Percentiles rank a stretch among this genome's conserved stretches.
Evolutionary conservation across 257 asterid genomes (phyloP).

Genomic region (Rehmannia glutinosa): DNA sequence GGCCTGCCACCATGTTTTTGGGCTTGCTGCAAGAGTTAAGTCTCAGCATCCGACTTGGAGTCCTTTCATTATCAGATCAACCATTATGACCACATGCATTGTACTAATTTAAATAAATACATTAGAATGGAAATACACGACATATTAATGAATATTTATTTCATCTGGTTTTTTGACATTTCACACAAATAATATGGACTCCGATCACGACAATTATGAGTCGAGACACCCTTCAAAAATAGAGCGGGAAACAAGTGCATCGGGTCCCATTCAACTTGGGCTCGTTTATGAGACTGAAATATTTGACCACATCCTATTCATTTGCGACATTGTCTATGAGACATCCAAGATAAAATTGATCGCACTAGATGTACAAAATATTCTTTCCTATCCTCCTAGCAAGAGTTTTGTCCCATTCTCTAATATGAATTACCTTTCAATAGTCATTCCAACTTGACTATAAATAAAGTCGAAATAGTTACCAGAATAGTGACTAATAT

Average conservation of each 20-base stretch:
- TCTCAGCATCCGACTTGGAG: slow-evolving; percentile 44
- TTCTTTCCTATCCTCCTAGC: slow-evolving; percentile 40
- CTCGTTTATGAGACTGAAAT: slow-evolving; percentile 48
- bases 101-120: background rate
- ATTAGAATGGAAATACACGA: background rate
- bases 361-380: slow-evolving; percentile 26
- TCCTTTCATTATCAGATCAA: slow-evolving; percentile 46
- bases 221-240: slow-evolving; percentile 31
- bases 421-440: slow-evolving; percentile 53
- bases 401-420: slow-evolving; percentile 30
- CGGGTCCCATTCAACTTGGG: slow-evolving; percentile 47
- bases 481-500: too few relatives aligned
- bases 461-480: background rate
- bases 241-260: slow-evolving; percentile 44
- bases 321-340: slow-evolving; percentile 43
- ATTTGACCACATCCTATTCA: slow-evolving; percentile 34
- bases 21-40: slow-evolving; percentile 44
- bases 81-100: slow-evolving; percentile 54
- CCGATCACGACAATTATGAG: slow-evolving; percentile 35
- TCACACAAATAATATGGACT: slow-evolving; percentile 30
- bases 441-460: slow-evolving; percentile 31
- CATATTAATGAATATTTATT: background rate
- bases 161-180: slow-evolving; percentile 26
- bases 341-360: slow-evolving; percentile 35
- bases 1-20: slow-evolving; percentile 60